phyloP scores from a whole-genome alignment of 805 yeast genomes.

The Teunomyces aglyptinius region DNA sequence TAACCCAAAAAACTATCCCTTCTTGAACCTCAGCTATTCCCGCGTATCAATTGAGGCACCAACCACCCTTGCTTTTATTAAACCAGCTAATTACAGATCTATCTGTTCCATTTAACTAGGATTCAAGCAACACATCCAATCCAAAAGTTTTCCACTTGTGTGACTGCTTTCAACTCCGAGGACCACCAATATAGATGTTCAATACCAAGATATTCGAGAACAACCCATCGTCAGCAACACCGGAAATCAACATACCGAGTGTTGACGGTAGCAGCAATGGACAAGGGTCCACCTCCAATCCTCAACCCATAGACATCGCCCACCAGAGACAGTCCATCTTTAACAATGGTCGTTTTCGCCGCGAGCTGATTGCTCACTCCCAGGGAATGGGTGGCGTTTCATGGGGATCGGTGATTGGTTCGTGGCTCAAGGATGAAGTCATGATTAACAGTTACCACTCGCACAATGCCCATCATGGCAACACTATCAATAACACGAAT shows the following conservation, averaged over 20 bases:
- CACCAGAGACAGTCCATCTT: conserved; percentile 38
- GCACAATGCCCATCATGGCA: conserved; percentile 9
- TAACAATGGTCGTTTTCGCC: conserved; percentile 51
- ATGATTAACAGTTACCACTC: conserved; percentile 42
- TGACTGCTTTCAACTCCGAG: background rate
- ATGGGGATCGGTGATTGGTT: conserved; percentile 95
- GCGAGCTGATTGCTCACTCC: conserved; percentile 92
- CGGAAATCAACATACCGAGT: conserved; percentile 30
- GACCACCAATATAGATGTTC: conserved; percentile 27
- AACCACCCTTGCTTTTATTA: too few species aligned
- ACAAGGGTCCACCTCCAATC: conserved; percentile 13
- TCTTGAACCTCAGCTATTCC: background rate
- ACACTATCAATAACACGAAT: conserved; percentile 11
- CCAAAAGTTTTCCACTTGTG: background rate
- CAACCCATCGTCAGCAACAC: conserved; percentile 19
- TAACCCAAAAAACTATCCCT: background rate
- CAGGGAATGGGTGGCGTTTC: conserved; percentile 98
- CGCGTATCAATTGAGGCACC: background rate
- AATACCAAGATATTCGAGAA: conserved; percentile 43
- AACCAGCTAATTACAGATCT: too few species aligned
- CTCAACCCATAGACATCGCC: conserved; percentile 46
- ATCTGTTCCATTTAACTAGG: too few species aligned
- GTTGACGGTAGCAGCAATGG: conserved; percentile 3
- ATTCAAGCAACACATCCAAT: too few species aligned
- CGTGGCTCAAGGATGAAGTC: conserved; percentile 94